phyloP scores from a whole-genome alignment of 306 rosid species.

The Acacia crassicarpa region DNA sequence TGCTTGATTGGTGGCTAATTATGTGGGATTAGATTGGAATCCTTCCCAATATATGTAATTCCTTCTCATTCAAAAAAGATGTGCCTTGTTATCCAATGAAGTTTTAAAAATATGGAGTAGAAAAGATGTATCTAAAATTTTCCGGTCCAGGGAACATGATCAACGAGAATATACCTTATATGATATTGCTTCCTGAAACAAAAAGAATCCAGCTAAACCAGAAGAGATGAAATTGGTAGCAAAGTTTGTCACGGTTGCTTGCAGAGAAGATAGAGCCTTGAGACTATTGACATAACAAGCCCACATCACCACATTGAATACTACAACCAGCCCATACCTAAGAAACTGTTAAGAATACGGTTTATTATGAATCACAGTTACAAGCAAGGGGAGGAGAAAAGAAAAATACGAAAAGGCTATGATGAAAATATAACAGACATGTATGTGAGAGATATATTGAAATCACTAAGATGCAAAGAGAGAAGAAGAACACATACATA shows the following conservation, averaged over 20 bases:
- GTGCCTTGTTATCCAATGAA: neutral
- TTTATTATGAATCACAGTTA: neutral
- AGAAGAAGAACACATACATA: neutral
- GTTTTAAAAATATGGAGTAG: neutral
- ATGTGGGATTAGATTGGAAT: neutral
- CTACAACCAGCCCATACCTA: slow-evolving; percentile 55
- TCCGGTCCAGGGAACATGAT: neutral
- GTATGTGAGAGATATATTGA: neutral
- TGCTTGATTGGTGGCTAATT: neutral
- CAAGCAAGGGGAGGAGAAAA: neutral
- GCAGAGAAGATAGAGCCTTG: slow-evolving; percentile 77
- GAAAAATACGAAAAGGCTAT: neutral
- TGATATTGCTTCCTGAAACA: slow-evolving; percentile 70
- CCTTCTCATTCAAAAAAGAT: neutral
- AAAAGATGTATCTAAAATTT: neutral
- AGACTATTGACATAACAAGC: slow-evolving; percentile 83
- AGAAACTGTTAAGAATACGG: slow-evolving; percentile 46
- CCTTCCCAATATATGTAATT: neutral
- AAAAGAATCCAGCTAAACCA: slow-evolving; percentile 76
- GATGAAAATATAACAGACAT: neutral
- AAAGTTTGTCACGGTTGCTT: slow-evolving; percentile 89
- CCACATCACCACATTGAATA: slow-evolving; percentile 88
- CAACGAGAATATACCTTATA: slow-evolving; percentile 50
- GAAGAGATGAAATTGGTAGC: slow-evolving; percentile 85
- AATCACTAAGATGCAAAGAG: neutral